A percentile compares a stretch with the other conserved stretches of the same genome.
These are phyloP conservation scores for Coemansia sp. DNA, from an alignment of 192 early-diverging fungal genomes.

Conservation along the genomic window DNA sequence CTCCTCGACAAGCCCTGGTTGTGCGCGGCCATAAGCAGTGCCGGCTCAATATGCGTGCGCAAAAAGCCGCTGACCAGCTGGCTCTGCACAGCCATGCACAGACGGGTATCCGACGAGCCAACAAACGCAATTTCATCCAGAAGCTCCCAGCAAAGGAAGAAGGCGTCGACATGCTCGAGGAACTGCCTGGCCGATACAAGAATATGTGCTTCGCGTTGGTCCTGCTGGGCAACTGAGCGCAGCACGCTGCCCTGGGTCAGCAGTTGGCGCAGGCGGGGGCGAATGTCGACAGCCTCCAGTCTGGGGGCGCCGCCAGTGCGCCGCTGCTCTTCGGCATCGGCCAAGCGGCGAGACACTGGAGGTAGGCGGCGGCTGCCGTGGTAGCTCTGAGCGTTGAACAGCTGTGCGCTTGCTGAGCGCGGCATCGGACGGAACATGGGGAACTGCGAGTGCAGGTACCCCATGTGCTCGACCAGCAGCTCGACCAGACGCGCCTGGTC, in stretches of 20 bases:
- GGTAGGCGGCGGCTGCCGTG: conserved; percentile 10
- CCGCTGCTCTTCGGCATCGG: neutral
- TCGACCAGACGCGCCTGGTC: conserved; percentile 35
- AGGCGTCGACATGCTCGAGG: conserved; percentile 37
- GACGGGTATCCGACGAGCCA: conserved; percentile 3
- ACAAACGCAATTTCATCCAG: conserved; percentile 32
- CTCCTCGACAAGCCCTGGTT: conserved; percentile 12
- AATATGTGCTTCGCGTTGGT: conserved; percentile 19
- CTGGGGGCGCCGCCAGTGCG: too few species aligned
- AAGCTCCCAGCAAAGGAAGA: conserved; percentile 50
- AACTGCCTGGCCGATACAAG: conserved; percentile 11
- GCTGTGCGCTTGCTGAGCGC: conserved; percentile 15
- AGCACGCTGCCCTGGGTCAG: conserved; percentile 12
- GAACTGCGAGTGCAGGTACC: conserved; percentile 38
- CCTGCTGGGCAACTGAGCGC: conserved; percentile 21
- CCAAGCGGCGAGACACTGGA: conserved; percentile 18
- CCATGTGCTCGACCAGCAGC: conserved; percentile 41
- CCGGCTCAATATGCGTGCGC: conserved; percentile 40
- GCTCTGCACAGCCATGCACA: conserved; percentile 26
- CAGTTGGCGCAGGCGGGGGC: conserved; percentile 12
- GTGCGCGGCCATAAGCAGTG: conserved; percentile 20
- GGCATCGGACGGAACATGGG: conserved; percentile 36
- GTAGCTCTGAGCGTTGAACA: conserved; percentile 25
- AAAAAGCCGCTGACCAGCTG: conserved; percentile 33
- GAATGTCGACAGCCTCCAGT: too few species aligned